Evolutionary conservation across 495 filamentous ascomycete genomes (phyloP), one percentile per base, ranked within the genome.

Genomic region (Penicillium alfredii): DNA sequence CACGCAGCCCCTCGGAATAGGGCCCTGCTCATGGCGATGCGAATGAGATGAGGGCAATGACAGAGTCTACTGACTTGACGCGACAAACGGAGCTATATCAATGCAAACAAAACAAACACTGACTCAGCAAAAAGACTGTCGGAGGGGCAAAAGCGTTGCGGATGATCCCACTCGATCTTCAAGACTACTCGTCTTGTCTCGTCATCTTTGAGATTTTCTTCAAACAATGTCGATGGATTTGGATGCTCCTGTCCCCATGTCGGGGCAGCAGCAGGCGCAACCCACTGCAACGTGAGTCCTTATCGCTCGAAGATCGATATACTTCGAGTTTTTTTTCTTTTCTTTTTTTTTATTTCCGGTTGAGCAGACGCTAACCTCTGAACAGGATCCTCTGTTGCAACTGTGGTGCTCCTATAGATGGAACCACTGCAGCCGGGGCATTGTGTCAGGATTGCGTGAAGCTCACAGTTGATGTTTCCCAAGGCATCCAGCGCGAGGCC

Each of bases 391-490:
- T 96, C 17, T 96, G 89, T 62, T 94, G 82, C 66, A 89, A 94
- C 70, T 96, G 89, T 61, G 90, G 88, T 44, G 82, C 82, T 38
- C 79, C 86, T n/a, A 93, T 96, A 40, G 86, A 92, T 58, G 90
- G 89, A 53, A 92, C 84, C n/a, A 70, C 75, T 8, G 73, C 87
- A 7, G 81, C 87, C 35, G 88, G 86, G 30, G 90, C 90, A 16
- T 77, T 95, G 30, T 98, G 92, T 62, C 81, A 84, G 51, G 88
- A 95, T 69, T 98, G 92, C 70, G 73, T 98, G 43, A 90, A 89
- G 50, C 76, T 87, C 27, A 93, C 85, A 16, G 79, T 94, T 54
- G 92, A 98, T 57, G 88, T 96, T 42, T 88, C 89, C n/a, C 67
- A 82, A 61, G 89, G 89, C n/a, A 87, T 96, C 38, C 88, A 82